Evolutionary conservation across 164 flowering plant genomes (phyloP).

Genomic region (Stephania japonica): DNA sequence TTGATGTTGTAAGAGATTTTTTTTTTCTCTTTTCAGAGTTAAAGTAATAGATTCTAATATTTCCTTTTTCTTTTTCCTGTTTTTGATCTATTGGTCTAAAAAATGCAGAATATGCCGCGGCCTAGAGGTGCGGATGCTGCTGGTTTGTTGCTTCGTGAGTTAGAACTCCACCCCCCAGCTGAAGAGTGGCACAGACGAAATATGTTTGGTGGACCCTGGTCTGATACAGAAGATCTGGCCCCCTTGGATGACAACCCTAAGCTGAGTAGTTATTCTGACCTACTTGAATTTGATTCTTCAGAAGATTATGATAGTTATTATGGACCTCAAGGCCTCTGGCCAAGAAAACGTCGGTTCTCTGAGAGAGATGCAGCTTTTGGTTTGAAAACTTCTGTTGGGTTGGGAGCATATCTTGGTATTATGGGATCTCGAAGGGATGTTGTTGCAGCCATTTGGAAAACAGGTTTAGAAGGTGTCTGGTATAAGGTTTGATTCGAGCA

Average conservation of each 20-base stretch:
- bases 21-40: background rate
- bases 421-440: conserved; percentile 99
- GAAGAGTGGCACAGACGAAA: conserved; percentile 99
- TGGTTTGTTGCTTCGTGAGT: conserved; percentile 89
- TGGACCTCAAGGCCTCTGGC: conserved; percentile 80
- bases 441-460: conserved; percentile 91
- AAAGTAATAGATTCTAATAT: background rate
- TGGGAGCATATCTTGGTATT: conserved; percentile 94
- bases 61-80: background rate
- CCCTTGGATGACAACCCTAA: conserved; percentile 48
- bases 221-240: conserved; percentile 68
- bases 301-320: conserved; percentile 42
- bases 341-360: conserved; percentile 90
- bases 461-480: conserved; percentile 97
- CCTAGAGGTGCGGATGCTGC: conserved; percentile 99
- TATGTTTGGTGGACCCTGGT: conserved; percentile 97
- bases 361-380: conserved; percentile 99
- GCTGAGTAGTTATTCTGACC: conserved; percentile 32
- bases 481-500: conserved; percentile 57
- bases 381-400: conserved; percentile 81
- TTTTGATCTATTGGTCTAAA: conserved; percentile 2
- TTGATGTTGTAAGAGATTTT: no score
- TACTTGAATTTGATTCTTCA: conserved; percentile 31
- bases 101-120: conserved; percentile 86
- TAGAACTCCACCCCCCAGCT: conserved; percentile 97